Percentiles rank a stretch among this genome's conserved stretches.
Evolutionary conservation across 2,329 filamentous ascomycete species (phyloP).

Genomic region (Daldinia sp.): DNA sequence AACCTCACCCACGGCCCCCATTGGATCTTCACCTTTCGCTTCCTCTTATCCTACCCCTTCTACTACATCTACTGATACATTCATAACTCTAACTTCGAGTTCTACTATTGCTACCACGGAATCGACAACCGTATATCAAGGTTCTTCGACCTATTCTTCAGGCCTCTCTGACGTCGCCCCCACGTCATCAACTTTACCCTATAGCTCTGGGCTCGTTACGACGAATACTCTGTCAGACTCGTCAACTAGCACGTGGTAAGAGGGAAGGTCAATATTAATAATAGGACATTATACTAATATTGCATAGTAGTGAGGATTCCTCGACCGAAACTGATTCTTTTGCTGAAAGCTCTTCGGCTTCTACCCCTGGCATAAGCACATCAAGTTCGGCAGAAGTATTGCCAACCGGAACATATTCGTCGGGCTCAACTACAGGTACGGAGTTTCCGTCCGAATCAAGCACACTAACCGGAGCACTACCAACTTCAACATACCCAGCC

Average conservation of each 20-base stretch:
- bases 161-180: not conserved
- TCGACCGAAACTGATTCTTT: slow-evolving; percentile 1
- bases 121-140: slow-evolving; percentile 4
- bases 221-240: not conserved
- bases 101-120: slow-evolving; percentile 28
- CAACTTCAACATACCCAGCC: slow-evolving; percentile 9
- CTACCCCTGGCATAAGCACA: not conserved
- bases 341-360: not conserved
- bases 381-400: not conserved
- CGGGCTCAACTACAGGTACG: not conserved
- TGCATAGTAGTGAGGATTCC: slow-evolving; percentile 24
- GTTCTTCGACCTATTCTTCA: not conserved
- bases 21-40: slow-evolving; percentile 17
- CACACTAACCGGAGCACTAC: not conserved
- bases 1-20: slow-evolving; percentile 29
- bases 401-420: not conserved
- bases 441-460: not conserved
- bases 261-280: not conserved
- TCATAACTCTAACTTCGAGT: slow-evolving; percentile 35
- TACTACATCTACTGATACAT: slow-evolving; percentile 24
- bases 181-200: not conserved
- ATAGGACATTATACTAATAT: slow-evolving; percentile 6
- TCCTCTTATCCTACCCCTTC: slow-evolving; percentile 9
- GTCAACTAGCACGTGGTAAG: slow-evolving; percentile 33
- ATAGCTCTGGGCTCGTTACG: slow-evolving; percentile 8